Evolutionary conservation across 495 filamentous ascomycete species (phyloP).

Genomic region (Immersiella caudata): DNA sequence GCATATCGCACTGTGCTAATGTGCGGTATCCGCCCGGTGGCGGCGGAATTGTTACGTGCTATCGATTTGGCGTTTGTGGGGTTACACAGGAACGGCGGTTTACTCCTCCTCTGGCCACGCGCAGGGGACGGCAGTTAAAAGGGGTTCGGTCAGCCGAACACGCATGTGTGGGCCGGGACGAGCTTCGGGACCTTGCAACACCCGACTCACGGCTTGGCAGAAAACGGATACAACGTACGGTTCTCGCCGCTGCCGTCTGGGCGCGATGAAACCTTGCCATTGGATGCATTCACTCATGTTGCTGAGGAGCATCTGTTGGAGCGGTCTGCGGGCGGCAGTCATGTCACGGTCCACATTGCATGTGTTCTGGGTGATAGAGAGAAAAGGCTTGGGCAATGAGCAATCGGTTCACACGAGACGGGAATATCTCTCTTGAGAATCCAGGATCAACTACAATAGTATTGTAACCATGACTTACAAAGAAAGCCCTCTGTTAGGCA

Average conservation of each 20-base stretch:
- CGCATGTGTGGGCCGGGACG: not conserved
- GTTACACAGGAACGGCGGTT: not conserved
- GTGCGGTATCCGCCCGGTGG: not conserved
- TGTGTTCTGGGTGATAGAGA: no score
- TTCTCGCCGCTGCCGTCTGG: not conserved
- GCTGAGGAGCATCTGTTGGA: no score
- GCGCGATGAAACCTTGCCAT: not conserved
- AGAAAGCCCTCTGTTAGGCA: no score
- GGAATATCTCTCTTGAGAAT: no score
- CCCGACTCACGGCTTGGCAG: not conserved
- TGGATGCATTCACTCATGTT: not conserved
- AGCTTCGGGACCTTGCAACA: not conserved
- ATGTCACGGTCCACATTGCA: no score
- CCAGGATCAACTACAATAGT: no score
- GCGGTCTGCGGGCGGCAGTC: no score
- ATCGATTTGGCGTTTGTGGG: not conserved
- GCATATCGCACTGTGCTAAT: not conserved
- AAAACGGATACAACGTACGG: not conserved
- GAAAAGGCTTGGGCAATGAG: no score
- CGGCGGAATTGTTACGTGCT: not conserved
- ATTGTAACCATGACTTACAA: no score
- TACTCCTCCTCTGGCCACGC: not conserved
- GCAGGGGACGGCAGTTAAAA: not conserved
- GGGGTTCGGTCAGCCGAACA: not conserved
- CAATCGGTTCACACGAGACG: no score